phyloP scores from a whole-genome alignment of 164 flowering plant species.

The Houttuynia cordata region DNA sequence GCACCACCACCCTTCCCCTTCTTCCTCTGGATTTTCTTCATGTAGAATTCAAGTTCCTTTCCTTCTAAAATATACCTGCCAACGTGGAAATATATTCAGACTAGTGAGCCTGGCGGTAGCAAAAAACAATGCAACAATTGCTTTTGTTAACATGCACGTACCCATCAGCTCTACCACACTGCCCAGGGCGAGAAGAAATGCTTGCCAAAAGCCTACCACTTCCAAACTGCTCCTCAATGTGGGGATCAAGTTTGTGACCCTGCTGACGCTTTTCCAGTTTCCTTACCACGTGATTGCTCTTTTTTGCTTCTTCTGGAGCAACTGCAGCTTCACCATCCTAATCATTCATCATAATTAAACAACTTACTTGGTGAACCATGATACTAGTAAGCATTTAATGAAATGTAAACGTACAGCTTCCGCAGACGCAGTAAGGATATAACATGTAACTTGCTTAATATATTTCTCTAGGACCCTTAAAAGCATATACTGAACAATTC shows the following conservation, averaged over 20 bases:
- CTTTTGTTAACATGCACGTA: slow-evolving; percentile 3
- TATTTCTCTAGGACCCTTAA: too few species aligned
- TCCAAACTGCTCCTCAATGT: slow-evolving; percentile 30
- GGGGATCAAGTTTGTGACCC: slow-evolving; percentile 28
- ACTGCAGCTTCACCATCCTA: slow-evolving; percentile 23
- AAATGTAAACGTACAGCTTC: too few species aligned
- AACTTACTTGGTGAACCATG: neutral
- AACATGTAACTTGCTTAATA: too few species aligned
- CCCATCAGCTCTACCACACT: slow-evolving; percentile 50
- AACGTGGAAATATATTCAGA: neutral
- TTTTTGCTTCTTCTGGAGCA: slow-evolving; percentile 36
- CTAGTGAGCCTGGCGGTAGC: too few species aligned
- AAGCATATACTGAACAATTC: too few species aligned
- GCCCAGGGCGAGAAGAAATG: slow-evolving; percentile 45
- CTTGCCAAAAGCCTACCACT: slow-evolving; percentile 35
- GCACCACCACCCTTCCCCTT: slow-evolving; percentile 49
- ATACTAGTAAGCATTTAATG: too few species aligned
- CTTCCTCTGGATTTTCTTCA: slow-evolving; percentile 52
- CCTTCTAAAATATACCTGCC: slow-evolving; percentile 36
- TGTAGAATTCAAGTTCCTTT: slow-evolving; percentile 53
- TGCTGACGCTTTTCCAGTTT: slow-evolving; percentile 34
- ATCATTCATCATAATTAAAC: neutral
- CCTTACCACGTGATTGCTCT: slow-evolving; percentile 36
- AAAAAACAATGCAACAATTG: neutral
- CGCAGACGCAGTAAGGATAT: too few species aligned